These are phyloP conservation scores for Calonectria leucothoes DNA, from an alignment of 2,329 filamentous ascomycete species.

Conservation along the genomic window DNA sequence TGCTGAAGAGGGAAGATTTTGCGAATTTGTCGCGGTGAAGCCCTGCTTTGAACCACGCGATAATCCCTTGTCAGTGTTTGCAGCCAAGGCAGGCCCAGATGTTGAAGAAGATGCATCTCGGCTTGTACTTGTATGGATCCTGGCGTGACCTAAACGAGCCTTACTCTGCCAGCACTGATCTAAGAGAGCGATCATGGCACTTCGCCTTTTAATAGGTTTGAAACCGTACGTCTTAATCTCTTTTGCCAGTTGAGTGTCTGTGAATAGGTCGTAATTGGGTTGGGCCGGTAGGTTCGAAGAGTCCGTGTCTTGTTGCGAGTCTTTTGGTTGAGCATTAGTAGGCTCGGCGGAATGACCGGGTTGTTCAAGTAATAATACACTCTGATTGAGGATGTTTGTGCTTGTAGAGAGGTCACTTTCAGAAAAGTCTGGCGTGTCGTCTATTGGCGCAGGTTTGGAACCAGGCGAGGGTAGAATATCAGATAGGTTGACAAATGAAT, in stretches of 20 bases:
- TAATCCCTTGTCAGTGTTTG: constrained; percentile 34
- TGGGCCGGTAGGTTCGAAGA: constrained; percentile 31
- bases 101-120: constrained; percentile 26
- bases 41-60: constrained; percentile 49
- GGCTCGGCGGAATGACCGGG: background rate
- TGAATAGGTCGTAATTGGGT: constrained; percentile 71
- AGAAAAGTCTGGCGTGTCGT: constrained; percentile 29
- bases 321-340: background rate
- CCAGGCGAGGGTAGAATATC: constrained; percentile 36
- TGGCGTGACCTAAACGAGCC: constrained; percentile 42
- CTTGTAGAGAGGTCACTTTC: constrained; percentile 36
- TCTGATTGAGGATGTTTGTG: constrained; percentile 13
- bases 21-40: constrained; percentile 31
- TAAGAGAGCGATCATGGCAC: constrained; percentile 76
- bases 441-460: background rate
- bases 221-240: constrained; percentile 76
- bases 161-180: constrained; percentile 78
- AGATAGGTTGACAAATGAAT: constrained; percentile 38
- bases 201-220: constrained; percentile 75
- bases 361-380: background rate
- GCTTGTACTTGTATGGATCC: constrained; percentile 32
- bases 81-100: constrained; percentile 6
- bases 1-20: constrained; percentile 43
- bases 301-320: background rate
- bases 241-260: constrained; percentile 71